Evolutionary conservation across 805 yeast species (phyloP).

Genomic region (Yarrowia porcina): DNA sequence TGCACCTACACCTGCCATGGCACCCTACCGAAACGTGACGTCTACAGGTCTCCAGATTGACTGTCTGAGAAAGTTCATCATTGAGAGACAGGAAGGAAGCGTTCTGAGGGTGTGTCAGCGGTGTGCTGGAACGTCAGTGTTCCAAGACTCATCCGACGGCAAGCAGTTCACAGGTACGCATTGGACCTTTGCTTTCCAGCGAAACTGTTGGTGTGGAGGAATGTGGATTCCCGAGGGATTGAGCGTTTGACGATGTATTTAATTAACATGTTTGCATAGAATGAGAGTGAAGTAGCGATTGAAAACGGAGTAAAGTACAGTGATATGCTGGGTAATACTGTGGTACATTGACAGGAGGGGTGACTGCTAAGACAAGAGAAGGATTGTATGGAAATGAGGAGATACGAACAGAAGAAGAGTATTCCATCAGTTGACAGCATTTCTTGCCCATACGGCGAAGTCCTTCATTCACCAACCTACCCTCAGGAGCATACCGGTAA

Average conservation of each 20-base stretch:
- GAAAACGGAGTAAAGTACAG: no score
- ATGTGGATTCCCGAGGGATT: slow-evolving; percentile 9
- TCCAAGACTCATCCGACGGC: slow-evolving; percentile 37
- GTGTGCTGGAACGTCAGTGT: slow-evolving; percentile 50
- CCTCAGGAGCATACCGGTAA: no score
- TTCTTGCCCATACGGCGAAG: no score
- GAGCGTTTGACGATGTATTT: background rate
- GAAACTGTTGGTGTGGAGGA: slow-evolving; percentile 77
- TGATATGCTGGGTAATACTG: no score
- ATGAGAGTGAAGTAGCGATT: no score
- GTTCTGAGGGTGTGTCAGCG: slow-evolving; percentile 48
- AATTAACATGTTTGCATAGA: background rate
- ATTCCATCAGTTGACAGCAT: no score
- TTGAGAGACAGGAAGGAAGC: slow-evolving; percentile 41
- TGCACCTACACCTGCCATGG: slow-evolving; percentile 27
- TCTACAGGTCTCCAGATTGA: slow-evolving; percentile 33
- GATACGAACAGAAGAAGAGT: no score
- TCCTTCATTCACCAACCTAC: no score
- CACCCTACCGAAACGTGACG: slow-evolving; percentile 16
- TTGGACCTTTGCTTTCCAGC: slow-evolving; percentile 65
- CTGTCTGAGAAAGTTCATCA: slow-evolving; percentile 39
- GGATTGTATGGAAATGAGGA: no score
- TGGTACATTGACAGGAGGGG: no score
- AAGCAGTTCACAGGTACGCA: slow-evolving; percentile 35
- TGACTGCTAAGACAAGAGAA: no score